Base-by-base conservation (phyloP, 2,329 filamentous ascomycete genomes). In the Xylogone sp. region DNA sequence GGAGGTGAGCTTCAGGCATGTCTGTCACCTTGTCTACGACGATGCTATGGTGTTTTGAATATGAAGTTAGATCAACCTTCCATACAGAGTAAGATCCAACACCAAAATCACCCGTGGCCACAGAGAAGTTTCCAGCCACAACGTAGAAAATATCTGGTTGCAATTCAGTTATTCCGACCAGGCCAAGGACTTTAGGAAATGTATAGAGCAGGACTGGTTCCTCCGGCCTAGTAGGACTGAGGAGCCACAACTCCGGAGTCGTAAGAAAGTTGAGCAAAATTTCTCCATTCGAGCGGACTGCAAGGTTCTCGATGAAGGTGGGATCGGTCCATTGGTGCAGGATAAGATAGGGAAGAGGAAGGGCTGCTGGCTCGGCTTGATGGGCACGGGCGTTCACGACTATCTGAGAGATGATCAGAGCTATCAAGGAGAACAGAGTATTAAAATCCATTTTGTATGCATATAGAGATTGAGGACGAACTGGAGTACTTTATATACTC, bases 111-210 rank as follows among this genome's bases (percentile, higher is more conserved):
- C 50, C 52, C 20, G 42, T 50, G 12, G 50, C 46, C 5, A 53
- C 20, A 31, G 53, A 45, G 46, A 45, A 53, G 10, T 45, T 52
- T 18, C 52, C 56, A 13, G 50, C 46, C 2, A 52, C 47, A 21
- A 58, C 22, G 31, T 49, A 50, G 22, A 56, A 58, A 20, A 55
- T 8, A 22, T 56, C 54, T 12, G 52, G 52, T 3, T 31, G 24
- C 2, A 60, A 59, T 56, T 71, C 67, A 3, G 64, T 61, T 53
- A 70, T 69, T 22, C 68, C 69, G 18, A 62, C 45, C 5, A 66
- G 56, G 10, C 61, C 60, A 10, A 59, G 55, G 12, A 55, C 56
- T 43, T 57, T 53, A 16, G 62, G 52, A 49, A 71, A 66, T 10
- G 58, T 60, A 52, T 68, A 57, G 4, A 69, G 8, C 16, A 39